These are phyloP conservation scores for Pharus latifolius DNA, from an alignment of 176 grass and related monocot genomes.

Conservation along the genomic window DNA sequence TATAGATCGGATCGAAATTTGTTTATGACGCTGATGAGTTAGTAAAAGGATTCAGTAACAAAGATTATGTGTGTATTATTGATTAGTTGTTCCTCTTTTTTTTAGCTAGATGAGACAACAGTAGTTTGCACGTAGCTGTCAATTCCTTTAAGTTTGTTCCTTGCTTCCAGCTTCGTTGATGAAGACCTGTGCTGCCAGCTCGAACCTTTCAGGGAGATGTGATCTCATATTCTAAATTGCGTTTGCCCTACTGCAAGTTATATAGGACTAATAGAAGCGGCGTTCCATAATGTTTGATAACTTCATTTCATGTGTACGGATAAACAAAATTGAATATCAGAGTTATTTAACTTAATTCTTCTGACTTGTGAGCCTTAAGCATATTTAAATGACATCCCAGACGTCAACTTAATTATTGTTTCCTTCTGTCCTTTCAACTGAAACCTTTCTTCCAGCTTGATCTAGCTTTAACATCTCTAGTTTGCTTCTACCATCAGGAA, in stretches of 20 bases:
- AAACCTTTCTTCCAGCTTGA: background rate
- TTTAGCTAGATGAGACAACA: background rate
- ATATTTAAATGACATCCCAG: background rate
- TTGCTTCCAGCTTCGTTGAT: background rate
- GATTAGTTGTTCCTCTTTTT: no score
- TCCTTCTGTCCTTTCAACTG: background rate
- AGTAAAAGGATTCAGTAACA: no score
- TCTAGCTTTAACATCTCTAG: background rate
- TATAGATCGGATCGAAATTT: no score
- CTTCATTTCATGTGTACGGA: background rate
- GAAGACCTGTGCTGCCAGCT: background rate
- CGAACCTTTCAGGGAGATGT: no score
- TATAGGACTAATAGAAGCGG: background rate
- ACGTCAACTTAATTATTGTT: background rate
- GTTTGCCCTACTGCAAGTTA: no score
- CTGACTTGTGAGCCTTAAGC: no score
- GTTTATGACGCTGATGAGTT: no score
- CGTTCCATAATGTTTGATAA: background rate
- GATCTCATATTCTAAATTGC: no score
- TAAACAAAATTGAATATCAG: background rate
- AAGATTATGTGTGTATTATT: no score
- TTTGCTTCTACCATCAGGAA: background rate
- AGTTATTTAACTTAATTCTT: no score
- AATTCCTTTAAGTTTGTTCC: background rate
- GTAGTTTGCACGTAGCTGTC: constrained; percentile 11